Evolutionary conservation across 1,284 basidiomycete genomes (phyloP).

Genomic region (Cutaneotrichosporon daszewskae): DNA sequence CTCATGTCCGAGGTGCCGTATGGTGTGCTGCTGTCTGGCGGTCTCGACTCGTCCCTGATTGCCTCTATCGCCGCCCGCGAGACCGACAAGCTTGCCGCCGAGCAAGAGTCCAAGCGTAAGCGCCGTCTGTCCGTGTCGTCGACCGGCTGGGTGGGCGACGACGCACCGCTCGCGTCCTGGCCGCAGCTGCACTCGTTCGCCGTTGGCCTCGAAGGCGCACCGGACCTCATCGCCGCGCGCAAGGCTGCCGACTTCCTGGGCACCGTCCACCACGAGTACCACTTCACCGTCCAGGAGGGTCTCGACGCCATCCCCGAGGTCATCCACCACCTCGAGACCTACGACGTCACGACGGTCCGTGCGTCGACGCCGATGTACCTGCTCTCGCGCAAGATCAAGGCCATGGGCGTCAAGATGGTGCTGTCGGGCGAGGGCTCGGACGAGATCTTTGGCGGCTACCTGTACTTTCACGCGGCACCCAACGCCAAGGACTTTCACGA

Average conservation of each 20-base stretch:
- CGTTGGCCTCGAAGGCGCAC: conserved; percentile 90
- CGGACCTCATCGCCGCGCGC: conserved; percentile 88
- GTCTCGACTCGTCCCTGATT: conserved; percentile 92
- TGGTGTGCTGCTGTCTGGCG: conserved; percentile 91
- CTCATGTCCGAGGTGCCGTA: conserved; percentile 98
- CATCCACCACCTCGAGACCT: conserved; percentile 98
- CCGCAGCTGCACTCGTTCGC: conserved; percentile 98
- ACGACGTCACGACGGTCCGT: conserved; percentile 97
- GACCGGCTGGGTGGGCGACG: conserved; percentile 26
- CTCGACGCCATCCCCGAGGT: conserved; percentile 96
- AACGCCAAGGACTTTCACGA: conserved; percentile 86
- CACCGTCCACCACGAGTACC: conserved; percentile 95
- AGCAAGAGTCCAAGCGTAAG: conserved; percentile 66
- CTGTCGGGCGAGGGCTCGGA: conserved; percentile 96
- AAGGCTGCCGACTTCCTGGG: conserved; percentile 92
- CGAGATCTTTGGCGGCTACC: conserved; percentile 95
- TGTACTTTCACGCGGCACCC: conserved; percentile 99
- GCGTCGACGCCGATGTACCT: conserved; percentile 84
- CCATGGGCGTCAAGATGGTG: conserved; percentile 99
- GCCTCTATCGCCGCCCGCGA: conserved; percentile 95
- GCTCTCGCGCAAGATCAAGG: conserved; percentile 96
- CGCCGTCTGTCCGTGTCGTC: conserved; percentile 26
- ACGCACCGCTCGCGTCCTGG: conserved; percentile 76
- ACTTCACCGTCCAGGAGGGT: conserved; percentile 97
- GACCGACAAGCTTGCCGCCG: conserved; percentile 83